Evolutionary conservation across 495 filamentous ascomycete genomes (phyloP).

Genomic region (Xylaria sp.): DNA sequence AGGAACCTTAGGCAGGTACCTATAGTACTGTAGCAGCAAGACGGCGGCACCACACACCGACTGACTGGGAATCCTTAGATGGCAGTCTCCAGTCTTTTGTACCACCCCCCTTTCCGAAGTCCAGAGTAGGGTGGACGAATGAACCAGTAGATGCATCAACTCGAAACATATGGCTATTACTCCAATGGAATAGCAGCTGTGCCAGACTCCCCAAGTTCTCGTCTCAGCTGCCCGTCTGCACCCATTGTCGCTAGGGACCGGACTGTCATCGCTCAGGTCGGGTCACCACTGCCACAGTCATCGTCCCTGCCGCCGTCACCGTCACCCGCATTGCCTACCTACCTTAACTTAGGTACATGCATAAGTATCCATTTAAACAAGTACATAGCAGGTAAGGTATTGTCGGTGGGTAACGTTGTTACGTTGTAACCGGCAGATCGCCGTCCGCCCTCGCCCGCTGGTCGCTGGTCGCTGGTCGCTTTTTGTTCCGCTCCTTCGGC

Average conservation of each 20-base stretch:
- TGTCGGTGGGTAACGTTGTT: constrained; percentile 7
- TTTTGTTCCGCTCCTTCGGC: constrained; percentile 23
- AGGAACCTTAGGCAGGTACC: background rate
- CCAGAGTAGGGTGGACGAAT: constrained; percentile 12
- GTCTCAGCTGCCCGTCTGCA: background rate
- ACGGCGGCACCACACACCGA: constrained; percentile 1
- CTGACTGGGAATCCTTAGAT: constrained; percentile 9
- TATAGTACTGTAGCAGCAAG: background rate
- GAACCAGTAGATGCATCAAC: constrained; percentile 13
- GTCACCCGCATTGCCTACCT: background rate
- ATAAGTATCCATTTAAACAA: no score
- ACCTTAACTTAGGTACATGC: no score
- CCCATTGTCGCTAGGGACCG: background rate
- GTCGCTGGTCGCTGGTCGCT: constrained; percentile 22
- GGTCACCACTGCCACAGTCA: background rate
- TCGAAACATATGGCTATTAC: background rate
- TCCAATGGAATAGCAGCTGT: constrained; percentile 7
- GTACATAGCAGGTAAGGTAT: no score
- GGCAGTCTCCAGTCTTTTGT: constrained; percentile 6
- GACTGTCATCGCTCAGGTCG: background rate
- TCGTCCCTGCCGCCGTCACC: background rate
- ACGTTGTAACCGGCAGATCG: constrained; percentile 1
- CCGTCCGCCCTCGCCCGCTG: constrained; percentile 16
- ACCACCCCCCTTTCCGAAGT: constrained; percentile 17
- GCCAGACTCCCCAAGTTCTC: background rate